Base-by-base conservation (phyloP, 495 filamentous ascomycete species). In the Xylaria bambusicola region DNA sequence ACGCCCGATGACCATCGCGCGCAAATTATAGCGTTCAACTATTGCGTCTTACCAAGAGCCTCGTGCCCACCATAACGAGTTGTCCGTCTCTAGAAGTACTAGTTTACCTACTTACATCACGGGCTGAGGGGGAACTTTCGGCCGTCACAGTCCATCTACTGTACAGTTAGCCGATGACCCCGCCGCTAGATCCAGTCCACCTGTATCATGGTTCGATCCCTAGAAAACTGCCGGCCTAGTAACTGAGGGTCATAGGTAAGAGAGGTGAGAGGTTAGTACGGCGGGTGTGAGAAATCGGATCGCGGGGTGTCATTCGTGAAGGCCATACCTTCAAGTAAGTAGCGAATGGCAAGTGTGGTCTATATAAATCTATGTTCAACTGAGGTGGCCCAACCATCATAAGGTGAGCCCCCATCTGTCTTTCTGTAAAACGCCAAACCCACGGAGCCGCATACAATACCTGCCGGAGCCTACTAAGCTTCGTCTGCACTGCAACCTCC, bases 41-140 rank as follows among this genome's bases (percentile, higher is more conserved):
- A n/a, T n/a, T n/a, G n/a, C n/a, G n/a, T n/a, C n/a, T n/a, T n/a
- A n/a, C n/a, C n/a, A n/a, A n/a, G n/a, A n/a, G n/a, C n/a, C n/a
- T n/a, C n/a, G n/a, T n/a, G n/a, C n/a, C n/a, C n/a, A n/a, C n/a
- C n/a, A n/a, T n/a, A n/a, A n/a, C n/a, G n/a, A n/a, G n/a, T n/a
- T n/a, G n/a, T n/a, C n/a, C n/a, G n/a, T n/a, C n/a, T n/a, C n/a
- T n/a, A n/a, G n/a, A n/a, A n/a, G n/a, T n/a, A n/a, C n/a, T n/a
- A n/a, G n/a, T n/a, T n/a, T n/a, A n/a, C n/a, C n/a, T n/a, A n/a
- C n/a, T n/a, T n/a, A n/a, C n/a, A n/a, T n/a, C n/a, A n/a, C n/a
- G n/a, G n/a, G n/a, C 10, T 29, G 20, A 54, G 52, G 52, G 52
- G 15, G 36, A 54, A 54, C 52, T 54, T 44, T 54, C 17, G 52